Base-by-base conservation (phyloP, 2,329 filamentous ascomycete species). In the Fusarium tricinctum region DNA sequence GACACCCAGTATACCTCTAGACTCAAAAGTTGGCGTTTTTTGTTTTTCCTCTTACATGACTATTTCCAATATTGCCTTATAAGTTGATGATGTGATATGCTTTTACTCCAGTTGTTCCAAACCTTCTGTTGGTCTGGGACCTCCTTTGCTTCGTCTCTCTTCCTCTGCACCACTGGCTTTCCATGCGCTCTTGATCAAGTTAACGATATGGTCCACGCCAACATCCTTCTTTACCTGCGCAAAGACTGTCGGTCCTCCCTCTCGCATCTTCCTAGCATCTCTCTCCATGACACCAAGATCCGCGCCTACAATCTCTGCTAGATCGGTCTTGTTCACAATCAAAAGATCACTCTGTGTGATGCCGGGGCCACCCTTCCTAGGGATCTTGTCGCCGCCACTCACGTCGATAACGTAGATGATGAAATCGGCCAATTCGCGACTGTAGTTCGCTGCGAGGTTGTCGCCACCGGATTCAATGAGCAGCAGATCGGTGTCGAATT, bases 321-420 rank as follows among this genome's bases (percentile, higher is more conserved):
- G 80, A 81, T 99, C 96, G 44, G 94, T 97, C 89, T 99, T 99
- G 81, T 99, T 99, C 51, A 99, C 93, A 20, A 99, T 87, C 69
- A 99, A 81, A 78, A 99, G 78, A 76, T 99, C 96, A 74, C 92
- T 96, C 82, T 97, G 95, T 7, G 96, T 99, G 78, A 99, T 99
- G 2, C 96, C 96, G 0, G 96, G 96, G 0, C 96, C 96, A 28
- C 96, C 96, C 83, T 99, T 99, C 28, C 96, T 83, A 0, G 96
- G 96, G 50, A 99, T 91, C 86, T 99, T 99, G 80, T 99, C 96
- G 14, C 96, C 96, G 22, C 96, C 96, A 57, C 90, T 92, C 19
- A 99, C 96, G 80, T 99, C 96, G 73, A 99, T 98, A 30, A 99
- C 96, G 79, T 99, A 99, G 81, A 99, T 91, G 80, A 99, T 99